Evolutionary conservation across 2,329 filamentous ascomycete genomes (phyloP).

Genomic region (Xylariales sp.): DNA sequence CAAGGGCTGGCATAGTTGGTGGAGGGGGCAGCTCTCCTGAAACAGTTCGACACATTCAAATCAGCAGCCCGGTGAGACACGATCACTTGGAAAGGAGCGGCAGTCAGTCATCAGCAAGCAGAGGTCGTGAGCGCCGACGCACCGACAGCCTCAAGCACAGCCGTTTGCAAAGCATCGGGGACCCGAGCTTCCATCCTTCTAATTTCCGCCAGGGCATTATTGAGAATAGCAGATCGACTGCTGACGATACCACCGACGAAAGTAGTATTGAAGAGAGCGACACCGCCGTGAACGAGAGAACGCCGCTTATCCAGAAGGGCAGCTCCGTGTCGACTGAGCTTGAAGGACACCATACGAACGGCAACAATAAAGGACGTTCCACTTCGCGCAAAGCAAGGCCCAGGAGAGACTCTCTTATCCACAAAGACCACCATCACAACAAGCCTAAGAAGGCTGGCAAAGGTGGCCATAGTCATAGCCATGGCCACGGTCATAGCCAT

Average conservation of each 20-base stretch:
- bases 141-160: slow-evolving; percentile 47
- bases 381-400: slow-evolving; percentile 20
- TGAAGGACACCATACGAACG: too few relatives aligned
- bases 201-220: slow-evolving; percentile 93
- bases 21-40: slow-evolving; percentile 26
- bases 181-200: slow-evolving; percentile 83
- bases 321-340: slow-evolving; percentile 20
- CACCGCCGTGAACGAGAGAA: slow-evolving; percentile 32
- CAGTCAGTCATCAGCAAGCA: slow-evolving; percentile 27
- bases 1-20: slow-evolving; percentile 39
- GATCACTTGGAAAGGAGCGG: slow-evolving; percentile 12
- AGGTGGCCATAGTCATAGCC: slow-evolving; percentile 48
- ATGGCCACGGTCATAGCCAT: slow-evolving; percentile 71
- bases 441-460: slow-evolving; percentile 53
- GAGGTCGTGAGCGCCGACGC: slow-evolving; percentile 40
- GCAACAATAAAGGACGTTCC: slow-evolving; percentile 22
- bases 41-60: slow-evolving; percentile 33
- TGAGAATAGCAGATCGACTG: slow-evolving; percentile 64
- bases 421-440: slow-evolving; percentile 75
- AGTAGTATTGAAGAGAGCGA: slow-evolving; percentile 49
- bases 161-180: slow-evolving; percentile 61
- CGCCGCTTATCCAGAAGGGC: slow-evolving; percentile 30
- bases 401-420: slow-evolving; percentile 49
- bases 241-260: slow-evolving; percentile 52
- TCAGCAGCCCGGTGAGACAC: slow-evolving; percentile 24